These are phyloP conservation scores for Fonsecaea multimorphosa DNA, from an alignment of 2,329 filamentous ascomycete genomes.

Conservation along the genomic window DNA sequence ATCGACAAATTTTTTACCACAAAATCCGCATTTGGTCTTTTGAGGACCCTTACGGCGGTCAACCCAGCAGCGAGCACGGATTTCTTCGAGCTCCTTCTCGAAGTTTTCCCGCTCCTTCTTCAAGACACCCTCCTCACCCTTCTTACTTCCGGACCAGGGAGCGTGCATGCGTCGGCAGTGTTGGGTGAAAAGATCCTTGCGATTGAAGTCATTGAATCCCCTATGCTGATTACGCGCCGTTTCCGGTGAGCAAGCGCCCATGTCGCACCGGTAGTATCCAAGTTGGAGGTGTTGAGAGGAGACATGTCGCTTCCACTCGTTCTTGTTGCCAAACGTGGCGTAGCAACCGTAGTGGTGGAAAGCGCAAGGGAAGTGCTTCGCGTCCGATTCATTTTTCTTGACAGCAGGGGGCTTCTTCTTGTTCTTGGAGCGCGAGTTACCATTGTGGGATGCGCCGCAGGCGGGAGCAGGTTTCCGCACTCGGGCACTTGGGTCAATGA, in stretches of 20 bases:
- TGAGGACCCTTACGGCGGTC: conserved; percentile 68
- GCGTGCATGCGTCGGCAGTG: conserved; percentile 84
- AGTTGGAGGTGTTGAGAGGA: conserved; percentile 78
- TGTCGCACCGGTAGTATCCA: conserved; percentile 75
- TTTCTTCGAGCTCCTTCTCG: conserved; percentile 61
- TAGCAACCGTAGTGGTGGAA: conserved; percentile 78
- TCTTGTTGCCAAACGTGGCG: conserved; percentile 78
- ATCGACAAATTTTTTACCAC: conserved; percentile 47
- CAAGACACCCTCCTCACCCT: conserved; percentile 54
- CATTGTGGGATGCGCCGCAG: background rate
- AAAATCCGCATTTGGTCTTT: conserved; percentile 67
- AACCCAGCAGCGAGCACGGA: conserved; percentile 66
- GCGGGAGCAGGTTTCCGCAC: conserved; percentile 25
- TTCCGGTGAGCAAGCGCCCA: conserved; percentile 61
- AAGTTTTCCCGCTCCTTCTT: conserved; percentile 46
- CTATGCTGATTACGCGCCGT: conserved; percentile 29
- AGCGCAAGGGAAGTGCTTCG: conserved; percentile 71
- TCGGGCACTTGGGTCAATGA: conserved; percentile 17
- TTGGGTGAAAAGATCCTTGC: conserved; percentile 89
- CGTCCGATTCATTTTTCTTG: conserved; percentile 10
- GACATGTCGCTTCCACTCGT: conserved; percentile 95
- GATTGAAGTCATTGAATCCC: conserved; percentile 73
- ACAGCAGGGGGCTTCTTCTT: conserved; percentile 24
- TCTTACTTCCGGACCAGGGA: conserved; percentile 23
- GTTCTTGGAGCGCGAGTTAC: conserved; percentile 18